Base-by-base conservation (phyloP, 345 rosid species). In the Corchorus capsularis region DNA sequence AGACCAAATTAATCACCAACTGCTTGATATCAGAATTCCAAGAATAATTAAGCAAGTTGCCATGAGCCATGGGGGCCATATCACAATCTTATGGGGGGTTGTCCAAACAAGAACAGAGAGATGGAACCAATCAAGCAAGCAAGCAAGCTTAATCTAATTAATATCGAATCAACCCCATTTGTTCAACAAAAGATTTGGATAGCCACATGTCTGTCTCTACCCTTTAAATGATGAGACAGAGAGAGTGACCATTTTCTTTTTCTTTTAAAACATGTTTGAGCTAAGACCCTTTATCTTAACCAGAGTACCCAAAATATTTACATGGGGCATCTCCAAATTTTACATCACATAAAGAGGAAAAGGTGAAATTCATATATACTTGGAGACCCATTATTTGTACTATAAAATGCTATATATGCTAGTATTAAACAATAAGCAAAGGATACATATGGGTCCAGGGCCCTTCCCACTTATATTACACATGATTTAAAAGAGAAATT, bases 351-450 rank as follows among this genome's bases (percentile, higher is more conserved):
- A 22, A 59, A 15, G 16, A 60, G 35, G 3, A 59, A 22, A 57
- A 22, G 35, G 63, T 57, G 3, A 57, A 57, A 20, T 57, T 13
- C 34, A 20, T 45, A 19, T 6, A 27, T 60, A 32, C n/a, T 60
- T 32, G 60, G 52, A 52, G 34, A 34, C 15, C 46, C 60, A 16
- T 4, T n/a, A 49, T 16, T 50, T 52, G 22, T 69, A 69, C 14
- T 63, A 11, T 16, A 4, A 50, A 50, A 15, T 49, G 72, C 72
- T 49, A 49, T 68, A 66, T 68, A 66, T 22, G 72, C 45, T 52
- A 69, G 46, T 53, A 69, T 69, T 52, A 69, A 69, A 69, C 73
- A 52, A 17, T 27, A 52, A 52, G 52, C 61, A 35, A 52, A 69
- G 60, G 52, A 34, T 35, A 69, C 60, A 69, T 34, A 16, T 52